Evolutionary conservation across 306 rosid genomes (phyloP).

Genomic region (Echinosophora koreensis): DNA sequence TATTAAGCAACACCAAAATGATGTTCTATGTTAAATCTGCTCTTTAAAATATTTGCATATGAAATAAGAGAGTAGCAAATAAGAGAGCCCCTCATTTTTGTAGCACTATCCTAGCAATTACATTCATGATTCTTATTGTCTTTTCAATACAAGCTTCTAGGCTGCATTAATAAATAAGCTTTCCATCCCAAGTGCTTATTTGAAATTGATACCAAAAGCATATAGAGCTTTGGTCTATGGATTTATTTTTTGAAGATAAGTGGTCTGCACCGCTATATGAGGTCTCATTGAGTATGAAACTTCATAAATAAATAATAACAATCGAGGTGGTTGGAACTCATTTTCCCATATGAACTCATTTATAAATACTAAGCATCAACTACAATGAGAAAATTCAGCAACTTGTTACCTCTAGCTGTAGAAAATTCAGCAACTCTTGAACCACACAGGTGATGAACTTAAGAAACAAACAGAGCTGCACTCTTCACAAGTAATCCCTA

Average conservation of each 20-base stretch:
- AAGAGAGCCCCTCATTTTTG: conserved; percentile 21
- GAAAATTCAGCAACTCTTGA: too few relatives aligned
- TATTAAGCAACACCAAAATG: too few relatives aligned
- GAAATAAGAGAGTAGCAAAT: conserved; percentile 2
- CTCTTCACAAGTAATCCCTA: too few relatives aligned
- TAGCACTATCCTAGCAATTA: conserved; percentile 43
- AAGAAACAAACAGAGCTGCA: too few relatives aligned
- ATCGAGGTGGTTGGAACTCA: conserved; percentile 52
- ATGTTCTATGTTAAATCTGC: too few relatives aligned
- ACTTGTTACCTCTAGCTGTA: too few relatives aligned
- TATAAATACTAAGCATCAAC: too few relatives aligned
- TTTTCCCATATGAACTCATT: not conserved
- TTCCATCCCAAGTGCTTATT: conserved; percentile 4
- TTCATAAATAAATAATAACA: conserved; percentile 47
- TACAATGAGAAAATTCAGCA: too few relatives aligned
- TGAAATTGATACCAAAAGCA: conserved; percentile 16
- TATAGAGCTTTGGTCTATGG: conserved; percentile 13
- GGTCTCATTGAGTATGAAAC: conserved; percentile 60
- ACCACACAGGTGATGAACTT: too few relatives aligned
- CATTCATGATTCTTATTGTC: conserved; percentile 45
- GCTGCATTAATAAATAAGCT: conserved; percentile 45
- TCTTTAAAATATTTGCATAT: too few relatives aligned
- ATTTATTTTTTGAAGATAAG: conserved; percentile 21
- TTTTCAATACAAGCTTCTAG: conserved; percentile 26
- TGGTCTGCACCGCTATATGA: conserved; percentile 50